Percentiles rank a stretch among this genome's conserved stretches.
These are phyloP conservation scores for Chlorella sp. DNA, from an alignment of 139 green algal genomes.

Conservation along the genomic window DNA sequence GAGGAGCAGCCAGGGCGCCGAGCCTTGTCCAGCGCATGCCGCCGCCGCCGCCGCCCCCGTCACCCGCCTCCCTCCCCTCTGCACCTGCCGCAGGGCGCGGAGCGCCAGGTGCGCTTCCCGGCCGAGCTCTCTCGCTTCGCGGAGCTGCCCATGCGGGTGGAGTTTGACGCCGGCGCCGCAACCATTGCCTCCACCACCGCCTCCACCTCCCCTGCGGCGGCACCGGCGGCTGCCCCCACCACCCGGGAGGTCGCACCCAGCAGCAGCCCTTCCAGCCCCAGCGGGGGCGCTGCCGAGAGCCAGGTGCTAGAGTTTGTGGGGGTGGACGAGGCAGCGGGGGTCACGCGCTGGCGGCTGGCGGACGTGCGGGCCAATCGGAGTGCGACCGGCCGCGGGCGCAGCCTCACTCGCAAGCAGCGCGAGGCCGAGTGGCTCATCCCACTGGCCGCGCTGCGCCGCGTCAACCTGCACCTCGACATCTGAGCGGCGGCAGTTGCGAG, in stretches of 20 bases:
- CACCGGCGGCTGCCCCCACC: not conserved
- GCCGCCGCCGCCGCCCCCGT: too few species aligned
- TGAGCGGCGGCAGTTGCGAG: too few species aligned
- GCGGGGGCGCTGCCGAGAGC: not conserved
- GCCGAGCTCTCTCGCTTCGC: conserved; percentile 56
- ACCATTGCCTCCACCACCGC: not conserved
- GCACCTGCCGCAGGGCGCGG: conserved; percentile 45
- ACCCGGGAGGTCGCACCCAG: not conserved
- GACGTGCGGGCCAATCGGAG: conserved; percentile 65
- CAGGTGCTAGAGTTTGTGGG: conserved; percentile 41
- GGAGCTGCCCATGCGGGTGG: conserved; percentile 62
- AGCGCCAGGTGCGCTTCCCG: conserved; percentile 58
- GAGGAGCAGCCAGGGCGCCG: not conserved
- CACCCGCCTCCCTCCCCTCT: too few species aligned
- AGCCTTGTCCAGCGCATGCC: not conserved
- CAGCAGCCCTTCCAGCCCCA: not conserved
- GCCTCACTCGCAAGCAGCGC: conserved; percentile 58
- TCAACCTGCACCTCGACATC: conserved; percentile 71
- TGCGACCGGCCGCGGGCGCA: conserved; percentile 55
- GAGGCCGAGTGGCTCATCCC: conserved; percentile 41
- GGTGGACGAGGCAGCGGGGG: conserved; percentile 36
- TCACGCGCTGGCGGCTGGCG: conserved; percentile 58
- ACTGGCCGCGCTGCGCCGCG: conserved; percentile 39
- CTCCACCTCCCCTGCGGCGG: too few species aligned
- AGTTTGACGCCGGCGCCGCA: conserved; percentile 15